Evolutionary conservation across 345 rosid species (phyloP), one percentile per base, ranked within the genome.

Genomic region (Acer yangbiense): DNA sequence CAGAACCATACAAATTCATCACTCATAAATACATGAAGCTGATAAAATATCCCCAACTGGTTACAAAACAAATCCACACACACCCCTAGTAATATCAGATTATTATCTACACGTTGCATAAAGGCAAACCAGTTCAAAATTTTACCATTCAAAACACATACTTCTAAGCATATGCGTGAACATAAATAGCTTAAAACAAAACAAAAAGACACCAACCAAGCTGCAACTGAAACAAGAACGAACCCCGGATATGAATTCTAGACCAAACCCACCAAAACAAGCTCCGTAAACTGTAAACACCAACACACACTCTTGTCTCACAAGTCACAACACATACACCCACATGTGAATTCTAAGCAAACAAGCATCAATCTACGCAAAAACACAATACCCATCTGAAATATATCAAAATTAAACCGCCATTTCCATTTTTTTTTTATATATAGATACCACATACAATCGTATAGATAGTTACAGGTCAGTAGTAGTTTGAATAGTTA

Each of bases 241-340:
- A 58, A 3, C 66, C 66, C 61, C 35, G 68, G 18, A 71, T 62
- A 68, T 35, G 43, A 82, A 79, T 78, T 80, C 72, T 75, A 68
- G 52, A 61, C 67, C 62, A 57, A 75, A 65, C 65, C 58, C 21
- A 16, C 66, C 71, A 68, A n/a, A 62, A 20, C 60, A 50, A 62
- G 27, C 23, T 23, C 43, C 73, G 71, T 27, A 35, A 35, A 35
- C 6, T 35, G 39, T 35, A 55, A 63, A 64, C 27, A 63, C 35
- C 2, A 29, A 55, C 71, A 64, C n/a, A 74, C 54, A 52, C 27
- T 35, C 17, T 58, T 10, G 50, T 46, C 57, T 68, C 29, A n/a
- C 29, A 72, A 71, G 3, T 16, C 14, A 32, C 21, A 71, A 58
- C 39, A 43, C 73, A 61, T 1, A 58, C 11, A 58, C 11, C 63